phyloP scores from a whole-genome alignment of 2,329 filamentous ascomycete species.

The Orbilia javanica region DNA sequence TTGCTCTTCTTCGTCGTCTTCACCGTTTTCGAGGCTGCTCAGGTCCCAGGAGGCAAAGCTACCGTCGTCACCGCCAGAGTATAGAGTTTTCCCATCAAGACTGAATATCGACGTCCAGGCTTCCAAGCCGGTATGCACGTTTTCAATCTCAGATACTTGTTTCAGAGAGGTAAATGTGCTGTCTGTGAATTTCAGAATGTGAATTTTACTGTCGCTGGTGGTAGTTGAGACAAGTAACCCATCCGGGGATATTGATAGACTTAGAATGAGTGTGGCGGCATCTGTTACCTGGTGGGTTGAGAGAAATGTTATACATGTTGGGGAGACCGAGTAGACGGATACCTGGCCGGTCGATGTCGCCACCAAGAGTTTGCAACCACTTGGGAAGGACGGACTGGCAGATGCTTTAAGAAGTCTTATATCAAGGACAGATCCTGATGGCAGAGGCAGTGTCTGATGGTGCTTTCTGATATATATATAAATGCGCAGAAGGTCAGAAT shows the following conservation, averaged over 20 bases:
- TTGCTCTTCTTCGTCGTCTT: slow-evolving; percentile 3
- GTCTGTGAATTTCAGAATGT: slow-evolving; percentile 35
- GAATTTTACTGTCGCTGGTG: slow-evolving; percentile 33
- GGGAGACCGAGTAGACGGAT: slow-evolving; percentile 23
- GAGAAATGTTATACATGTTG: slow-evolving; percentile 3
- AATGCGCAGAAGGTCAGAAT: background rate
- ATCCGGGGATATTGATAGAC: slow-evolving; percentile 30
- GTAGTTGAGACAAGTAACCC: slow-evolving; percentile 20
- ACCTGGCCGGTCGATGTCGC: slow-evolving; percentile 46
- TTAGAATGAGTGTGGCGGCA: slow-evolving; percentile 28
- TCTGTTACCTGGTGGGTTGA: slow-evolving; percentile 38
- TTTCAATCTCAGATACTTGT: slow-evolving; percentile 12
- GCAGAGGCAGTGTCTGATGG: slow-evolving; percentile 9
- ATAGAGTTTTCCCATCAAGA: slow-evolving; percentile 29
- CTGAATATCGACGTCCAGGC: slow-evolving; percentile 50
- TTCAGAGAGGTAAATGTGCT: slow-evolving; percentile 5
- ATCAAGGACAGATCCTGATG: slow-evolving; percentile 50
- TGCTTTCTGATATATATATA: slow-evolving; percentile 23
- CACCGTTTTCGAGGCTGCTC: background rate
- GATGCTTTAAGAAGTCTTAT: slow-evolving; percentile 36
- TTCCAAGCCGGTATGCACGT: slow-evolving; percentile 38
- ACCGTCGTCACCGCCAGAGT: slow-evolving; percentile 52
- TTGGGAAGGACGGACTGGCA: slow-evolving; percentile 4
- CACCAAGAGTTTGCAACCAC: slow-evolving; percentile 20
- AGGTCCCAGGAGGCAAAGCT: slow-evolving; percentile 50